These are phyloP conservation scores for Dryas octopetala DNA, from an alignment of 306 rosid genomes.

Conservation along the genomic window DNA sequence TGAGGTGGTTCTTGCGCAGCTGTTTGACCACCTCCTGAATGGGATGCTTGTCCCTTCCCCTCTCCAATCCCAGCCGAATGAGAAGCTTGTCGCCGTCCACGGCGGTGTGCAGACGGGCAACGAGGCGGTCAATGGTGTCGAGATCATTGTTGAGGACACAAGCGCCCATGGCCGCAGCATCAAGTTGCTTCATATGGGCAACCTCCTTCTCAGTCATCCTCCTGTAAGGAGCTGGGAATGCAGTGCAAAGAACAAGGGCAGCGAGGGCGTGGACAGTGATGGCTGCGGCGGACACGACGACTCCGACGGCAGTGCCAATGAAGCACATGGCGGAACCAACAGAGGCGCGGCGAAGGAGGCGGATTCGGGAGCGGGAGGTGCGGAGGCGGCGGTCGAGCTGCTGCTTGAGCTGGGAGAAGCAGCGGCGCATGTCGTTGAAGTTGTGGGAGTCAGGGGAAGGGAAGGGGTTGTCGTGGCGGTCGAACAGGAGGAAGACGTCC, in stretches of 20 bases:
- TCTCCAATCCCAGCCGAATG: slow-evolving; percentile 47
- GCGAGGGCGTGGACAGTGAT: slow-evolving; percentile 41
- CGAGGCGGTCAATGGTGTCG: slow-evolving; percentile 56
- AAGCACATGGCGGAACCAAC: slow-evolving; percentile 34
- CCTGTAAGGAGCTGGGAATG: slow-evolving; percentile 15
- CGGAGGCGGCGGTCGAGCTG: slow-evolving; percentile 49
- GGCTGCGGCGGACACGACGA: slow-evolving; percentile 3
- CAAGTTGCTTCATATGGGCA: slow-evolving; percentile 53
- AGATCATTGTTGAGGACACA: slow-evolving; percentile 44
- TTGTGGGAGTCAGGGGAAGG: slow-evolving; percentile 31
- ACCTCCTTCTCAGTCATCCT: slow-evolving; percentile 17
- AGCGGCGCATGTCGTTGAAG: slow-evolving; percentile 32
- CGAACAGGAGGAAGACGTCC: slow-evolving; percentile 45
- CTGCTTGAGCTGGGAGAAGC: slow-evolving; percentile 45
- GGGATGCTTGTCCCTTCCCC: slow-evolving; percentile 51
- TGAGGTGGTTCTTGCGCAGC: slow-evolving; percentile 41
- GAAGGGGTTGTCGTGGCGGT: slow-evolving; percentile 49
- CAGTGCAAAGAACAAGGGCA: slow-evolving; percentile 21
- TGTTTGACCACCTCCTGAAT: slow-evolving; percentile 62
- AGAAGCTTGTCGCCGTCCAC: slow-evolving; percentile 52
- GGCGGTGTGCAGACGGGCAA: slow-evolving; percentile 39
- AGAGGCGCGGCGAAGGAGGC: slow-evolving; percentile 36
- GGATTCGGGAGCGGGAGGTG: slow-evolving; percentile 45
- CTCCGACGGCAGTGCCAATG: slow-evolving; percentile 27
- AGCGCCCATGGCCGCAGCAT: slow-evolving; percentile 56